phyloP scores from a whole-genome alignment of 441 rosid genomes.

The Populus tomentosa region DNA sequence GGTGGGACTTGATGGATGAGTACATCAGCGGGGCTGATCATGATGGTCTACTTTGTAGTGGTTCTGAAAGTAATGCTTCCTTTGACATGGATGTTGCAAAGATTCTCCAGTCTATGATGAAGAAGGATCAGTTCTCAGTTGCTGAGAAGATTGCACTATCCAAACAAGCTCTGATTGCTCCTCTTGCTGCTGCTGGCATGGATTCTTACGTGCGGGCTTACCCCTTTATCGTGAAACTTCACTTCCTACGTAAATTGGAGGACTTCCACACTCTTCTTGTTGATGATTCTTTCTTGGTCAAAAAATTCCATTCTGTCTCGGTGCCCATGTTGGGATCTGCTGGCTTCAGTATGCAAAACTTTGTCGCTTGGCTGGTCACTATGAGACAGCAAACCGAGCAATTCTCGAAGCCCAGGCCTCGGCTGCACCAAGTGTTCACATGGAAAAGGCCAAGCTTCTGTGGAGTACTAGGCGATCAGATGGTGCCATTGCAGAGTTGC shows the following conservation, averaged over 20 bases:
- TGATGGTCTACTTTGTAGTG: slow-evolving; percentile 85
- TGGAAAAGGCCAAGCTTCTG: slow-evolving; percentile 98
- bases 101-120: slow-evolving; percentile 94
- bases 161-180: slow-evolving; percentile 96
- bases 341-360: slow-evolving; percentile 99
- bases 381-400: slow-evolving; percentile 93
- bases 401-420: slow-evolving; percentile 95
- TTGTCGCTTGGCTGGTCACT: slow-evolving; percentile 98
- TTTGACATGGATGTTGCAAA: slow-evolving; percentile 98
- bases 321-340: slow-evolving; percentile 91
- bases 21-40: slow-evolving; percentile 87
- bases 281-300: slow-evolving; percentile 85
- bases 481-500: slow-evolving; percentile 92
- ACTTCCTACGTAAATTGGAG: slow-evolving; percentile 82
- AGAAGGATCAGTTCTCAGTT: slow-evolving; percentile 80
- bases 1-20: slow-evolving; percentile 99
- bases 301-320: slow-evolving; percentile 54
- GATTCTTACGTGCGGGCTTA: slow-evolving; percentile 94
- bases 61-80: slow-evolving; percentile 95
- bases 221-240: slow-evolving; percentile 94
- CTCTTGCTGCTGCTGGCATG: slow-evolving; percentile 99
- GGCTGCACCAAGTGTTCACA: slow-evolving; percentile 86
- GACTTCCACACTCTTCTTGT: slow-evolving; percentile 74
- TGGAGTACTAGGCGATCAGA: slow-evolving; percentile 92
- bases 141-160: slow-evolving; percentile 82